These are phyloP conservation scores for Lunasporangiospora selenospora DNA, from an alignment of 192 early-diverging fungal species.

Conservation along the genomic window DNA sequence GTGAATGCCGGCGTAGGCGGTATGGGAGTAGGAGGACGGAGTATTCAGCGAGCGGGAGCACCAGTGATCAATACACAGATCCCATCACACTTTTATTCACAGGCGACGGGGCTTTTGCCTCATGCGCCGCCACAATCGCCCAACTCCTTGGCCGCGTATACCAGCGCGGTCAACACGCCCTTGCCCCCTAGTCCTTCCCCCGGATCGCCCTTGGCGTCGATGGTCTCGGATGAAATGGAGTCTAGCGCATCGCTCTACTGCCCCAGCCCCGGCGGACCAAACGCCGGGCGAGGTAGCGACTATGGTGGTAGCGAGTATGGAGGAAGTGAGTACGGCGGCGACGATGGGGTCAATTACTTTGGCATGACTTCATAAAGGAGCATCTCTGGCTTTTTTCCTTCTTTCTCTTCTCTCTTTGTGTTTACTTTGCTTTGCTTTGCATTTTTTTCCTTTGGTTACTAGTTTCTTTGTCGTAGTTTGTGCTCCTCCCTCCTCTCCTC, in stretches of 20 bases:
- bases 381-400: no score
- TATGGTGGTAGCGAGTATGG: conserved; percentile 45
- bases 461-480: no score
- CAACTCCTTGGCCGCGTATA: conserved; percentile 53
- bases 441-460: not conserved
- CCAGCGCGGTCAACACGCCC: conserved; percentile 59
- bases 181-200: conserved; percentile 59
- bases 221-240: conserved; percentile 56
- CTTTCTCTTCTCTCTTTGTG: not conserved
- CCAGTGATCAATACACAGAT: conserved; percentile 47
- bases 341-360: conserved; percentile 34
- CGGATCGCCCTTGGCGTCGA: conserved; percentile 49
- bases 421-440: not conserved
- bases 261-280: conserved; percentile 46
- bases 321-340: conserved; percentile 43
- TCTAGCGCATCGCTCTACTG: conserved; percentile 47
- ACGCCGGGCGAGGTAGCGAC: conserved; percentile 26
- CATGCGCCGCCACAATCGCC: conserved; percentile 46
- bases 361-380: conserved; percentile 30
- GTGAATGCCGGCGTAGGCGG: conserved; percentile 1
- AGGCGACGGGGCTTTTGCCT: conserved; percentile 19
- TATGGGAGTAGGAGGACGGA: not conserved
- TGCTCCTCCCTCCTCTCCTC: no score
- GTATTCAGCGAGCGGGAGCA: conserved; percentile 26
- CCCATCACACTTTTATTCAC: conserved; percentile 25